phyloP scores from a whole-genome alignment of 2,329 filamentous ascomycete species.

The Alternaria brassicae region DNA sequence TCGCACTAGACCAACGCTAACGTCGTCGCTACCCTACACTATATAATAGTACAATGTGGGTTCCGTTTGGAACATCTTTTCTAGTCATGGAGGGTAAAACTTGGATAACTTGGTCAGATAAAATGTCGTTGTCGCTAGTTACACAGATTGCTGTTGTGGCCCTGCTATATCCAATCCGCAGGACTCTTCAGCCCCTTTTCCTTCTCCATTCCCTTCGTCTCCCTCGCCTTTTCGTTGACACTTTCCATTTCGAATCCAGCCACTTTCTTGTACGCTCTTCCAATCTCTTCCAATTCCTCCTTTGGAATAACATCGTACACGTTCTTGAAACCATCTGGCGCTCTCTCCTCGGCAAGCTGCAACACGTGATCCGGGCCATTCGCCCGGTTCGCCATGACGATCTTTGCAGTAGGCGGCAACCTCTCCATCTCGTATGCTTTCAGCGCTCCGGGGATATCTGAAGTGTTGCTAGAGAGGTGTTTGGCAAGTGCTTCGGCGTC shows the following conservation, averaged over 20 bases:
- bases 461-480: constrained; percentile 37
- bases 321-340: constrained; percentile 50
- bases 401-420: constrained; percentile 54
- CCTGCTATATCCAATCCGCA: constrained; percentile 27
- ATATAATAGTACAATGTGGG: not conserved
- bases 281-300: constrained; percentile 52
- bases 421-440: constrained; percentile 51
- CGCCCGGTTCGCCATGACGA: constrained; percentile 56
- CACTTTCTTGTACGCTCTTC: constrained; percentile 49
- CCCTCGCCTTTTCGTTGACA: constrained; percentile 52
- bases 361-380: constrained; percentile 58
- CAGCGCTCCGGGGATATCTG: constrained; percentile 44
- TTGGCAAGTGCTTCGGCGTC: constrained; percentile 52
- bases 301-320: constrained; percentile 53
- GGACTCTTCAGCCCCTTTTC: constrained; percentile 28
- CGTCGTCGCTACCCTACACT: not conserved
- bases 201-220: constrained; percentile 41
- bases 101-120: too few species aligned
- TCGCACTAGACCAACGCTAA: not conserved
- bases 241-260: constrained; percentile 57
- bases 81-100: too few species aligned
- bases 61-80: not conserved
- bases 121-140: not conserved
- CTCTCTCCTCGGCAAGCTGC: constrained; percentile 55
- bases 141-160: not conserved